These are phyloP conservation scores for Argentina anserina DNA, from an alignment of 306 rosid species.

Conservation along the genomic window DNA sequence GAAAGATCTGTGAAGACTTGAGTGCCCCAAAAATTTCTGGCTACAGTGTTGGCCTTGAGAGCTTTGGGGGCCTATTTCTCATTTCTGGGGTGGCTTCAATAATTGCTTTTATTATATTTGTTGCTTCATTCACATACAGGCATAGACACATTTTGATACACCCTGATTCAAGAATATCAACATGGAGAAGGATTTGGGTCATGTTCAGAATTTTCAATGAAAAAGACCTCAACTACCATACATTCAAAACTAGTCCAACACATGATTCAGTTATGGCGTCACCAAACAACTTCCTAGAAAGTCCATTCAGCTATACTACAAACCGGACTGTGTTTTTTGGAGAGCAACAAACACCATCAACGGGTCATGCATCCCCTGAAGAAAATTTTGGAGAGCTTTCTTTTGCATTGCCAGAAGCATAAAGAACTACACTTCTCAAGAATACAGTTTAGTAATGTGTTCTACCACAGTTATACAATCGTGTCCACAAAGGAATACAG, in stretches of 20 bases:
- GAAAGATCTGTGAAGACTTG: no score
- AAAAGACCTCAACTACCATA: constrained; percentile 35
- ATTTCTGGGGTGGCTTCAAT: constrained; percentile 41
- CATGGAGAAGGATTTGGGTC: constrained; percentile 20
- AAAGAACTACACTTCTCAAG: neutral
- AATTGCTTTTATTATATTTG: constrained; percentile 32
- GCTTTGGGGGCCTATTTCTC: constrained; percentile 65
- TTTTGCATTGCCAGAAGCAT: neutral
- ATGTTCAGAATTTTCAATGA: constrained; percentile 26
- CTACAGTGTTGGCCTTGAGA: constrained; percentile 52
- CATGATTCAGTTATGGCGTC: neutral
- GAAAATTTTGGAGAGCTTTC: neutral
- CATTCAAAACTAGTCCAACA: constrained; percentile 25
- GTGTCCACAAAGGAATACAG: no score
- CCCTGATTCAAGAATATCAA: constrained; percentile 17
- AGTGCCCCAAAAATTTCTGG: no score
- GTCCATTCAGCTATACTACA: neutral
- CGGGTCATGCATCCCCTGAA: neutral
- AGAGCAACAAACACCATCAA: constrained; percentile 2
- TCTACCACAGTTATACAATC: no score
- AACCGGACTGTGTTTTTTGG: neutral
- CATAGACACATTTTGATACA: constrained; percentile 31
- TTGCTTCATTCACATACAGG: constrained; percentile 29
- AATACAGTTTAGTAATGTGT: neutral
- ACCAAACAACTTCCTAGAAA: neutral